phyloP scores from a whole-genome alignment of 1,284 basidiomycete species.

The Rhodotorula sp. region DNA sequence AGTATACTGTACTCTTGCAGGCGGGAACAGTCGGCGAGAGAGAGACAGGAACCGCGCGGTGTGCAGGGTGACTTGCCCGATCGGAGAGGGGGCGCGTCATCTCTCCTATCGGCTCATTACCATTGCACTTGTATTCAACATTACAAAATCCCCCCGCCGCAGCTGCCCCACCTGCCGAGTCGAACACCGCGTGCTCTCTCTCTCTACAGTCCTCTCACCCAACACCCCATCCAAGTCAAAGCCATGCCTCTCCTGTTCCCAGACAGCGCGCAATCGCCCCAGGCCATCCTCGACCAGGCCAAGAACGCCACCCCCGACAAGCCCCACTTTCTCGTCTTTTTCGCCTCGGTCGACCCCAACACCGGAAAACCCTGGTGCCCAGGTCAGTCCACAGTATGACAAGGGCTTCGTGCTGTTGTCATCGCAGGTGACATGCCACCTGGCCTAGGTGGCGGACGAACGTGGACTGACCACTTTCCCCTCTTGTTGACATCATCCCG shows the following conservation, averaged over 20 bases:
- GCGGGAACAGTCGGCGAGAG: not conserved
- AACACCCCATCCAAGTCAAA: not conserved
- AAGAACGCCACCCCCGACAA: conserved; percentile 46
- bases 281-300: conserved; percentile 17
- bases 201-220: not conserved
- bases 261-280: conserved; percentile 2
- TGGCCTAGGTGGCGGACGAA: too few species aligned
- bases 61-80: not conserved
- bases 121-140: not conserved
- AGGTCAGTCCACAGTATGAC: not conserved
- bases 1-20: not conserved
- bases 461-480: too few species aligned
- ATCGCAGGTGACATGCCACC: too few species aligned
- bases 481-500: not conserved
- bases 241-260: conserved; percentile 32
- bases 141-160: not conserved
- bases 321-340: conserved; percentile 50
- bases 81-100: not conserved
- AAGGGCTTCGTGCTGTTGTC: too few species aligned
- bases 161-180: not conserved
- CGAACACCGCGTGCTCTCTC: not conserved
- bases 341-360: conserved; percentile 47
- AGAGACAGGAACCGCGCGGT: not conserved
- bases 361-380: conserved; percentile 53
- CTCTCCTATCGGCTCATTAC: too few species aligned